Base-by-base conservation (phyloP, 2,329 filamentous ascomycete species). In the Ceratocystis cubensis region DNA sequence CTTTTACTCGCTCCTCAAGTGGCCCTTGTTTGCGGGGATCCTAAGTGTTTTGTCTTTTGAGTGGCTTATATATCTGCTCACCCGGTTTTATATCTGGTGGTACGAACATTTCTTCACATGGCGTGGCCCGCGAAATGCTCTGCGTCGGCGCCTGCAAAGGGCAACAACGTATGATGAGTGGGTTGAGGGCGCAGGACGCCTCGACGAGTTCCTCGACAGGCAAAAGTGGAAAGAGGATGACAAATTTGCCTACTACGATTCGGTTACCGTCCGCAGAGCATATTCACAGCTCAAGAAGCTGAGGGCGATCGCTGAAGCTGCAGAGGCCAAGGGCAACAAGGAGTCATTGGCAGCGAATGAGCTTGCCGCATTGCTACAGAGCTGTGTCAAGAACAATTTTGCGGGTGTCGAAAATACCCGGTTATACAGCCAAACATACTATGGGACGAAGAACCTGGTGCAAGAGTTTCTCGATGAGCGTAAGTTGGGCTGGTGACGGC, bases 351-450 rank as follows among this genome's bases (percentile, higher is more conserved):
- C 72, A 13, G 77, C 78, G 45, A 72, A 73, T 3, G 90, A 94
- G 65, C 80, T 99, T 65, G 87, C 86, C 69, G 82, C 82, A 0
- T 76, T 97, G 68, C 79, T 95, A 22, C 91, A 96, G 77, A 90
- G 89, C 15, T 97, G 92, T 74, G 88, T 96, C 71, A 99, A 96
- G 81, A 96, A 92, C 76, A 97, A 99, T 73, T 99, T 97, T 76
- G 91, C 90, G 20, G 94, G 94, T 0, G 87, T 96, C 15, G 94
- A 99, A 75, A 97, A 96, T 72, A 86, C 93, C 8, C 84, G 91
- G 65, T 78, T 99, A n/a, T 99, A 99, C 75, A 96, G 90, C 72
- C 92, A 97, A 77, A 96, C 93, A 2, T 99, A 99, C 74, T 96
- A 91, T 71, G 94, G 94, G 41, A 97, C 94, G n/a, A 99, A 99